Evolutionary conservation across 2,329 filamentous ascomycete genomes (phyloP).

Genomic region (Dothideomycetes sp.): DNA sequence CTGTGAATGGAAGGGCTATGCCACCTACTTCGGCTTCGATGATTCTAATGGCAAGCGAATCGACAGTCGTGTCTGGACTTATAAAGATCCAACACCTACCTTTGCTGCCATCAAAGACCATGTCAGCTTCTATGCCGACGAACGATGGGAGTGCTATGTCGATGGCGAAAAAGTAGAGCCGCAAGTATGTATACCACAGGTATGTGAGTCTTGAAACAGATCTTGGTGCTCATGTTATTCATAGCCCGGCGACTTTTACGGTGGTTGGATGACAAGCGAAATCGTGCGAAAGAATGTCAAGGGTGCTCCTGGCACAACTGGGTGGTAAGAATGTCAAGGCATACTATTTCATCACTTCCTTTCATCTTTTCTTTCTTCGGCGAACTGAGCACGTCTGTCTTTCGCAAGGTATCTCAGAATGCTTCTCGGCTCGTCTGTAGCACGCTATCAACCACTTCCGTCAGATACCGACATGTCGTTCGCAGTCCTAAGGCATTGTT

Average conservation of each 20-base stretch:
- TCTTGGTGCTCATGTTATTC: too few relatives aligned
- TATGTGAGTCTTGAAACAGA: too few relatives aligned
- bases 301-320: constrained; percentile 34
- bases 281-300: constrained; percentile 44
- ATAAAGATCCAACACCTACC: constrained; percentile 43
- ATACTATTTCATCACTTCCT: background rate
- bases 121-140: constrained; percentile 51
- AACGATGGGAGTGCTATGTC: constrained; percentile 51
- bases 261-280: constrained; percentile 55
- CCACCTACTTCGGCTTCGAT: constrained; percentile 48
- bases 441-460: too few relatives aligned
- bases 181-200: too few relatives aligned
- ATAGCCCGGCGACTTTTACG: constrained; percentile 56
- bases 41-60: constrained; percentile 36
- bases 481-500: too few relatives aligned
- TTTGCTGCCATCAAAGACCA: constrained; percentile 48
- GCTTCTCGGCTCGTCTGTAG: too few relatives aligned
- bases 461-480: too few relatives aligned
- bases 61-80: constrained; percentile 49
- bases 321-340: constrained; percentile 18
- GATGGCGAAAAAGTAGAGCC: constrained; percentile 49
- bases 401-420: too few relatives aligned
- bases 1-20: constrained; percentile 54
- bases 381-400: too few relatives aligned
- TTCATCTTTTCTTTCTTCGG: too few relatives aligned